Conservation (phyloP, 441 rosid genomes). For the Eutrema salsugineum region DNA sequence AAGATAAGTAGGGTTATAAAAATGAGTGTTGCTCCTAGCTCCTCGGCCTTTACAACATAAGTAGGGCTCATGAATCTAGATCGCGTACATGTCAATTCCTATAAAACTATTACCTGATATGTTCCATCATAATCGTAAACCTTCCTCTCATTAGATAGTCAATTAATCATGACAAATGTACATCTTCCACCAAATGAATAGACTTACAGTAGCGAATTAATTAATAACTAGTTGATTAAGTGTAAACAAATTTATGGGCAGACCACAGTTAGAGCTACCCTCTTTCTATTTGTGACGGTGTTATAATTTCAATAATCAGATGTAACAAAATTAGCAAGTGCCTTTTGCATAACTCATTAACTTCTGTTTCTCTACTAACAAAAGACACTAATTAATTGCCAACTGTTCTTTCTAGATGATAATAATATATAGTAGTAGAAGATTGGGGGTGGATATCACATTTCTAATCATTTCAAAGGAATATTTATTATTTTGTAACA, state of each 20-base stretch:
- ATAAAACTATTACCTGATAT: background rate
- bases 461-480: background rate
- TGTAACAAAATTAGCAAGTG: background rate
- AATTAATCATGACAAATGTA: conserved; percentile 1
- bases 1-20: background rate
- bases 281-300: background rate
- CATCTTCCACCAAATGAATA: background rate
- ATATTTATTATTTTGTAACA: background rate
- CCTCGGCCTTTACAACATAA: background rate
- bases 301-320: background rate
- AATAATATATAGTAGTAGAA: background rate
- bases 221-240: background rate
- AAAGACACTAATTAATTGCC: background rate
- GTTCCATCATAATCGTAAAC: background rate
- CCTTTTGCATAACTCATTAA: background rate
- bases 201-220: background rate
- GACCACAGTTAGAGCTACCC: conserved; percentile 7
- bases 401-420: background rate
- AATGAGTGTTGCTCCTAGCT: background rate
- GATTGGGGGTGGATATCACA: background rate
- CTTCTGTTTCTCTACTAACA: background rate
- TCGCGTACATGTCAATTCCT: background rate
- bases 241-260: background rate
- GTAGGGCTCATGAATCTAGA: background rate
- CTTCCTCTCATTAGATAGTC: background rate